phyloP scores from a whole-genome alignment of 2,329 filamentous ascomycete genomes.

The Aspergillus ruber region DNA sequence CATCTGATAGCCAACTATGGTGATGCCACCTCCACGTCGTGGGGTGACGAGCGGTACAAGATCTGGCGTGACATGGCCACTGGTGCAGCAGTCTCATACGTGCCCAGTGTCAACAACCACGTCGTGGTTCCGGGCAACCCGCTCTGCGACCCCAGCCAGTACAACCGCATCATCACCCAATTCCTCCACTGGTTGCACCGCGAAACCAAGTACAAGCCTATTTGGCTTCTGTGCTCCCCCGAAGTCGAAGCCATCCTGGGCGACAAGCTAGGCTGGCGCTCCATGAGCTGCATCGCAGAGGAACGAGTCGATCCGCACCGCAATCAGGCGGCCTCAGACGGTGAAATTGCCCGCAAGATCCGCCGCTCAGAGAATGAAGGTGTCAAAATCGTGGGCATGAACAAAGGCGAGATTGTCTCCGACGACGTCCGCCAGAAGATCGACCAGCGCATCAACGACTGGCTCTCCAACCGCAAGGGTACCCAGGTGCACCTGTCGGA shows the following conservation, averaged over 20 bases:
- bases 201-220: constrained; percentile 65
- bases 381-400: constrained; percentile 69
- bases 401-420: constrained; percentile 56
- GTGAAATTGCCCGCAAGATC: constrained; percentile 66
- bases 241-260: constrained; percentile 74
- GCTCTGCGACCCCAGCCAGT: constrained; percentile 73
- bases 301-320: constrained; percentile 73
- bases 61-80: constrained; percentile 76
- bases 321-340: constrained; percentile 60
- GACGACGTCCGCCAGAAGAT: constrained; percentile 63
- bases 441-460: constrained; percentile 68
- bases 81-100: constrained; percentile 79
- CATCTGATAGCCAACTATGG: constrained; percentile 93
- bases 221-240: constrained; percentile 85
- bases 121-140: constrained; percentile 84
- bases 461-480: constrained; percentile 74
- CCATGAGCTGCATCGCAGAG: constrained; percentile 79
- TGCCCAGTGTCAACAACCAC: constrained; percentile 63
- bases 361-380: constrained; percentile 76
- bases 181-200: constrained; percentile 72
- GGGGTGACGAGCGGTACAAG: constrained; percentile 81
- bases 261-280: constrained; percentile 76
- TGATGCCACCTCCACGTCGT: constrained; percentile 88
- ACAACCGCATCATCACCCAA: constrained; percentile 62
- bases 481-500: constrained; percentile 86